Evolutionary conservation across 441 rosid genomes (phyloP).

Genomic region (Aleurites moluccanus): DNA sequence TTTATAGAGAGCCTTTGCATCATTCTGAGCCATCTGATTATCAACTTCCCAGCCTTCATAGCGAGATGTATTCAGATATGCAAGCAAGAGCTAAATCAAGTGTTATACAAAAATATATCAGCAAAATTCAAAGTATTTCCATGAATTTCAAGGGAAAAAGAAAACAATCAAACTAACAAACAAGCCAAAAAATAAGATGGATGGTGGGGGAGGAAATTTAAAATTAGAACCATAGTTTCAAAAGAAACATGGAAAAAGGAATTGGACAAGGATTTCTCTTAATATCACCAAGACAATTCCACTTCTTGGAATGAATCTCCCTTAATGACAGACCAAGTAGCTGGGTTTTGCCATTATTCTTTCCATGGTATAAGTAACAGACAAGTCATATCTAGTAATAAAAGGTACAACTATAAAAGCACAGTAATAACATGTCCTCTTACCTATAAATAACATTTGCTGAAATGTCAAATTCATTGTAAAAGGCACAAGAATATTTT

Average conservation of each 20-base stretch:
- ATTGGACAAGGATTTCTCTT: no score
- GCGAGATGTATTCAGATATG: slow-evolving; percentile 46
- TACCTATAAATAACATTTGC: not conserved
- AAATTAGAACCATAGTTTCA: not conserved
- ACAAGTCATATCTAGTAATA: no score
- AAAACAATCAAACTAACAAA: not conserved
- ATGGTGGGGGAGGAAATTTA: not conserved
- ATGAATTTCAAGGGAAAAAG: not conserved
- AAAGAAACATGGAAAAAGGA: not conserved
- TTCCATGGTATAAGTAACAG: not conserved
- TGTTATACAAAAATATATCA: not conserved
- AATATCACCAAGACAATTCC: not conserved
- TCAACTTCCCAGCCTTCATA: slow-evolving; percentile 56
- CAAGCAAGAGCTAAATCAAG: slow-evolving; percentile 51
- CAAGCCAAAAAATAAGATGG: not conserved
- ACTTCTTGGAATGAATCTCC: not conserved
- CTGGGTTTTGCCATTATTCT: not conserved
- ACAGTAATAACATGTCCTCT: not conserved
- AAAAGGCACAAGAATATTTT: not conserved
- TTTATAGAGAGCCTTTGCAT: slow-evolving; percentile 56
- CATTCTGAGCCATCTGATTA: slow-evolving; percentile 36
- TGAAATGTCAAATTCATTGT: not conserved
- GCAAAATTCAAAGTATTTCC: not conserved
- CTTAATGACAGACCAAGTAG: not conserved
- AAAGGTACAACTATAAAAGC: no score